Conservation (phyloP, 805 yeast genomes). For the Myxozyma neotropica region DNA sequence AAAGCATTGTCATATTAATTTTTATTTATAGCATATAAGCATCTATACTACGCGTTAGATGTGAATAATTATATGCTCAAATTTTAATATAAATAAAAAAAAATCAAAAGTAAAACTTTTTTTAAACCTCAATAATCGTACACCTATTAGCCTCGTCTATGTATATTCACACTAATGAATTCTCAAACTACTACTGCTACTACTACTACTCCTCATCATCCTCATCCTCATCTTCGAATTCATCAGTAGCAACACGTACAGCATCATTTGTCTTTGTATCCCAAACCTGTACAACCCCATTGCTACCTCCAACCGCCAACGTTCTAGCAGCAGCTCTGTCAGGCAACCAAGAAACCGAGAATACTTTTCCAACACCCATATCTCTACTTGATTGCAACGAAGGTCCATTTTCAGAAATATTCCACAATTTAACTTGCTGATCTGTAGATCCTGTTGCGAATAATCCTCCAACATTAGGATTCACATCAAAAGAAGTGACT, state of each 20-base stretch:
- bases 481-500: slow-evolving; percentile 76
- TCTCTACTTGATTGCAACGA: slow-evolving; percentile 89
- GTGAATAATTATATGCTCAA: too few relatives aligned
- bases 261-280: slow-evolving; percentile 82
- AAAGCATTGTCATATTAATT: too few relatives aligned
- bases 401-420: slow-evolving; percentile 62
- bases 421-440: slow-evolving; percentile 85
- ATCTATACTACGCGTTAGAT: too few relatives aligned
- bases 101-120: neutral
- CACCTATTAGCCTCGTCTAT: neutral
- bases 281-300: slow-evolving; percentile 86
- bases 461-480: slow-evolving; percentile 67
- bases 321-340: slow-evolving; percentile 78
- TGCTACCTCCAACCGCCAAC: slow-evolving; percentile 82
- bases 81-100: neutral
- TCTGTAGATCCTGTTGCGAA: slow-evolving; percentile 89
- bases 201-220: slow-evolving; percentile 49
- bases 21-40: too few relatives aligned
- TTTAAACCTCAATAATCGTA: neutral
- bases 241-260: slow-evolving; percentile 69
- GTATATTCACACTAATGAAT: too few relatives aligned
- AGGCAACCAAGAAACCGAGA: slow-evolving; percentile 78
- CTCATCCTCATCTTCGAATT: slow-evolving; percentile 58
- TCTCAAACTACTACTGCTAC: too few relatives aligned
- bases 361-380: slow-evolving; percentile 91